phyloP scores from a whole-genome alignment of 2,329 filamentous ascomycete species.

The Colletotrichum falcatum region DNA sequence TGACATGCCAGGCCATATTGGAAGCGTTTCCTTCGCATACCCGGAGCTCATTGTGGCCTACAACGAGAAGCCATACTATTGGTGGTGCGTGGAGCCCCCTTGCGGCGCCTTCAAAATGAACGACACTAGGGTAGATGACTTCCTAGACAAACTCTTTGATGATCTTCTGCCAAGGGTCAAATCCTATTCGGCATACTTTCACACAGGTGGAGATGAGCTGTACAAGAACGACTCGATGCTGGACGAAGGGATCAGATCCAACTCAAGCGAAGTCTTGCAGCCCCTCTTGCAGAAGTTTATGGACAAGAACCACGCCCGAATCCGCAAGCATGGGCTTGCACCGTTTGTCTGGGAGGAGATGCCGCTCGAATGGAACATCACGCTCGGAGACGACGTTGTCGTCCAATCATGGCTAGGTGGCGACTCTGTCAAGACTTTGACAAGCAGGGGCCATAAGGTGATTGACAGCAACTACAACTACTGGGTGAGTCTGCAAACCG shows the following conservation, averaged over 20 bases:
- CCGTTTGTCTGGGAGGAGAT: conserved; percentile 94
- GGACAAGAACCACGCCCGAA: conserved; percentile 74
- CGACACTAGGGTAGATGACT: conserved; percentile 74
- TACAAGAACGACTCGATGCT: conserved; percentile 80
- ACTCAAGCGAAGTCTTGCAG: conserved; percentile 71
- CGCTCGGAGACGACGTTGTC: conserved; percentile 76
- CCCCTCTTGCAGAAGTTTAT: conserved; percentile 85
- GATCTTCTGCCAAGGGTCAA: conserved; percentile 80
- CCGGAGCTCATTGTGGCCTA: conserved; percentile 79
- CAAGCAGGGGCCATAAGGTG: conserved; percentile 74
- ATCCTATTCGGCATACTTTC: conserved; percentile 81
- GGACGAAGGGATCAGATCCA: conserved; percentile 78
- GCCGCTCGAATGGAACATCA: conserved; percentile 81
- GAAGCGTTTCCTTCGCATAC: conserved; percentile 72
- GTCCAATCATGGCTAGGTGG: conserved; percentile 83
- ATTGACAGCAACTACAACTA: conserved; percentile 82
- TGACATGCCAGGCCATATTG: conserved; percentile 85
- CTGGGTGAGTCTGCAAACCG: conserved; percentile 67
- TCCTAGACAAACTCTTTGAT: conserved; percentile 78
- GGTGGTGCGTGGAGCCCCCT: conserved; percentile 72
- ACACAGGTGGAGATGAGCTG: conserved; percentile 89
- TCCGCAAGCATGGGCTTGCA: conserved; percentile 72
- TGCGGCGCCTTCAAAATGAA: conserved; percentile 83
- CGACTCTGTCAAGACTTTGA: conserved; percentile 69
- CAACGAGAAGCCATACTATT: conserved; percentile 66